These are phyloP conservation scores for Drechslera avenae DNA, from an alignment of 2,329 filamentous ascomycete species.

Conservation along the genomic window DNA sequence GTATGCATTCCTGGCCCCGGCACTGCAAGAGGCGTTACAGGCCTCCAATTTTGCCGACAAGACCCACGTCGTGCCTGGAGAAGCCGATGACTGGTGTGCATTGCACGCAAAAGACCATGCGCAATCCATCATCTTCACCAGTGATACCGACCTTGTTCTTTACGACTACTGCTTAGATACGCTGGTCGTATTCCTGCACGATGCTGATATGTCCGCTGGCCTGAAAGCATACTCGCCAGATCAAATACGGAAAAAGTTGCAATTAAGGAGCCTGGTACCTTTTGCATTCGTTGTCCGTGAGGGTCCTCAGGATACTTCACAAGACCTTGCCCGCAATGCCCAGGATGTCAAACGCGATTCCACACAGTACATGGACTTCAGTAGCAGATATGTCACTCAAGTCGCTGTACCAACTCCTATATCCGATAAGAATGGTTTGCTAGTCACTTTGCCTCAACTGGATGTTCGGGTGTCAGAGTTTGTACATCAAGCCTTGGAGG, in stretches of 20 bases:
- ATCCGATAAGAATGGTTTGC: background rate
- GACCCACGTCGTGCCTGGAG: slow-evolving; percentile 72
- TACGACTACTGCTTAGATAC: slow-evolving; percentile 69
- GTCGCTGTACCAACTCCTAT: slow-evolving; percentile 10
- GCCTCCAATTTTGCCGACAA: slow-evolving; percentile 49
- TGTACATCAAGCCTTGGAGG: slow-evolving; percentile 27
- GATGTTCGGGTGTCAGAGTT: slow-evolving; percentile 44
- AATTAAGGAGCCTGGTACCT: slow-evolving; percentile 48
- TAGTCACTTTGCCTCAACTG: slow-evolving; percentile 26
- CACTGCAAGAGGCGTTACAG: slow-evolving; percentile 73
- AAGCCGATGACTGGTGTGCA: slow-evolving; percentile 85
- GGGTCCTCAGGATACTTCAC: slow-evolving; percentile 38
- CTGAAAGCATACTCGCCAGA: slow-evolving; percentile 51
- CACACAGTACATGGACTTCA: slow-evolving; percentile 36
- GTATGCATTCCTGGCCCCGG: slow-evolving; percentile 75
- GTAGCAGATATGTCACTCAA: slow-evolving; percentile 31
- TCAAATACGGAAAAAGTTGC: slow-evolving; percentile 53
- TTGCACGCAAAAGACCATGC: slow-evolving; percentile 60
- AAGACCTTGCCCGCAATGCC: slow-evolving; percentile 34
- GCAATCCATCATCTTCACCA: slow-evolving; percentile 71
- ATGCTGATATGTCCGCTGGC: slow-evolving; percentile 56
- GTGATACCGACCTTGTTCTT: slow-evolving; percentile 85
- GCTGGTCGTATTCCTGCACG: slow-evolving; percentile 70
- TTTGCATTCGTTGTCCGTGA: slow-evolving; percentile 50
- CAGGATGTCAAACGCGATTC: slow-evolving; percentile 23